phyloP scores from a whole-genome alignment of 805 yeast species.

The Candida andamanensis region DNA sequence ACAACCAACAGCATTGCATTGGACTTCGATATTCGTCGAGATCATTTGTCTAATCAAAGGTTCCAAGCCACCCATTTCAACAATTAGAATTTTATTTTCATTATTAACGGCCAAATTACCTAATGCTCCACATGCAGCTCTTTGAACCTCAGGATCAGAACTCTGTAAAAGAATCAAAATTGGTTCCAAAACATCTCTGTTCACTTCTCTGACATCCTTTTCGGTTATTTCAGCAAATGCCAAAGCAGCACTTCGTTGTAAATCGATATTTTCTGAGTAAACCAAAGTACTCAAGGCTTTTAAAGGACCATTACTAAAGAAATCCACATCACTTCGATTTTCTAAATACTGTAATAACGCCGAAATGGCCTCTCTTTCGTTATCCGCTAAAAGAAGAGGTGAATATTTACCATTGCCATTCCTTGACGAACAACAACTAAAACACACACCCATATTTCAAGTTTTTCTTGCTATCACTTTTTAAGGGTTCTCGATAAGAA shows the following conservation, averaged over 20 bases:
- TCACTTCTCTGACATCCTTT: slow-evolving; percentile 87
- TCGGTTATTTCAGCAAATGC: slow-evolving; percentile 99
- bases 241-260: slow-evolving; percentile 94
- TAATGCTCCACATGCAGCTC: slow-evolving; percentile 98
- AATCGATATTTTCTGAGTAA: slow-evolving; percentile 88
- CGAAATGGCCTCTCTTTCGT: slow-evolving; percentile 94
- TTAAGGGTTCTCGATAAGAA: no score
- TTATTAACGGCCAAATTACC: slow-evolving; percentile 98
- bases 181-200: slow-evolving; percentile 89
- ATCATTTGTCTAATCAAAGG: slow-evolving; percentile 97
- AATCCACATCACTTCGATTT: slow-evolving; percentile 81
- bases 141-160: slow-evolving; percentile 88
- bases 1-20: slow-evolving; percentile 98
- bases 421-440: slow-evolving; percentile 36
- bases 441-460: slow-evolving; percentile 37
- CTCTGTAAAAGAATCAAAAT: slow-evolving; percentile 81
- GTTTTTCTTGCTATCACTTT: no score
- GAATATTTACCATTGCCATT: slow-evolving; percentile 57
- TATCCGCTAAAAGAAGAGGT: slow-evolving; percentile 79
- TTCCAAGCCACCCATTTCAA: slow-evolving; percentile 96
- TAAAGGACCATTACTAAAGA: slow-evolving; percentile 80
- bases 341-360: slow-evolving; percentile 85
- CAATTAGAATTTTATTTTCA: slow-evolving; percentile 87
- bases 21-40: slow-evolving; percentile 95
- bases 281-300: slow-evolving; percentile 89